A percentile compares a stretch with the other conserved stretches of the same genome.
Evolutionary conservation across 345 rosid genomes (phyloP).

Genomic region (Toxicodendron radicans): DNA sequence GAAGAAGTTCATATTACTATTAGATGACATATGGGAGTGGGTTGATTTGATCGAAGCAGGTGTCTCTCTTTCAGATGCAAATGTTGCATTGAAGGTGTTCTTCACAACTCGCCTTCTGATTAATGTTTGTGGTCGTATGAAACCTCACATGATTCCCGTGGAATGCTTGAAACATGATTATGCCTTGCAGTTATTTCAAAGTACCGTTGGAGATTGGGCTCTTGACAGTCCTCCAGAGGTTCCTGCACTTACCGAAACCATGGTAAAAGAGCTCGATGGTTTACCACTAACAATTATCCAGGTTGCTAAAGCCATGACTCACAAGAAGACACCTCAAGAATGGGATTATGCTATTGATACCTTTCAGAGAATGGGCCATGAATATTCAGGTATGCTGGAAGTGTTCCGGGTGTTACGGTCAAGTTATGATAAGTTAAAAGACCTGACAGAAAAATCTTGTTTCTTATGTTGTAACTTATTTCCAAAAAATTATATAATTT

Average conservation of each 20-base stretch:
- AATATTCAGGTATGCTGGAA: too few relatives aligned
- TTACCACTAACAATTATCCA: neutral
- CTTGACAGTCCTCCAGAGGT: too few relatives aligned
- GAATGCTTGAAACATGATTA: too few relatives aligned
- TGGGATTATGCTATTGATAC: neutral
- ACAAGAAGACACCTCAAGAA: neutral
- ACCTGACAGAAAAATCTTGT: too few relatives aligned
- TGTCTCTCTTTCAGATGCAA: too few relatives aligned
- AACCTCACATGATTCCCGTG: too few relatives aligned
- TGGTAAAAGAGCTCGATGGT: neutral
- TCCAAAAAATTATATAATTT: constrained; percentile 18
- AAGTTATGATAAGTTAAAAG: neutral
- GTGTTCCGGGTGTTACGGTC: neutral
- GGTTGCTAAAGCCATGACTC: neutral
- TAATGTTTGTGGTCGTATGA: too few relatives aligned
- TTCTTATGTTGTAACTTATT: neutral
- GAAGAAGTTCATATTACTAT: neutral
- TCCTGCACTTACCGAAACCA: too few relatives aligned
- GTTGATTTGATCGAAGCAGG: too few relatives aligned
- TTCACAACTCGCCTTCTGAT: neutral
- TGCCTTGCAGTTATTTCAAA: too few relatives aligned
- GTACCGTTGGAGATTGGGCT: too few relatives aligned
- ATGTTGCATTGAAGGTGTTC: neutral
- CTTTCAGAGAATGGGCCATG: neutral
- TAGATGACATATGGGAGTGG: too few relatives aligned